A percentile compares a stretch with the other conserved stretches of the same genome.
These are phyloP conservation scores for Coriaria nepalensis DNA, from an alignment of 306 rosid genomes.

Conservation along the genomic window DNA sequence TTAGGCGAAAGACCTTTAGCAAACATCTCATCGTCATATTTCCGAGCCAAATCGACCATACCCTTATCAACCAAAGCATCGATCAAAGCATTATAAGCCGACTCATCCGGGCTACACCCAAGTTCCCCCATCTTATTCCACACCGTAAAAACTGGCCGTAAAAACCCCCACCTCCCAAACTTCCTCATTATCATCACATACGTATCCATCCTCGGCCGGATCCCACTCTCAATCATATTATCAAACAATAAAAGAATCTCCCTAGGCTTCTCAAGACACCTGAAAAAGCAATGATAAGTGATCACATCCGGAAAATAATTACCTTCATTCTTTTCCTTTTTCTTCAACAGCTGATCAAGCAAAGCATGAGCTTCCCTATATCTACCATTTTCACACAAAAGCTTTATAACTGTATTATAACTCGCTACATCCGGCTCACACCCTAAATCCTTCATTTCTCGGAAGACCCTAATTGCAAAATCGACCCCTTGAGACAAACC, in stretches of 20 bases:
- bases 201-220: constrained; percentile 61
- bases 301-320: constrained; percentile 46
- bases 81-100: constrained; percentile 73
- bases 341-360: constrained; percentile 36
- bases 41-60: constrained; percentile 53
- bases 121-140: constrained; percentile 70
- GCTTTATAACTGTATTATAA: constrained; percentile 64
- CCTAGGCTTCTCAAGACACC: constrained; percentile 43
- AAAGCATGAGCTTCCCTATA: constrained; percentile 42
- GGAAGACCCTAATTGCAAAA: constrained; percentile 36
- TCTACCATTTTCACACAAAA: constrained; percentile 54
- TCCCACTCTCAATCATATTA: constrained; percentile 56
- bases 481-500: constrained; percentile 75
- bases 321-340: too few species aligned
- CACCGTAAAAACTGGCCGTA: constrained; percentile 51
- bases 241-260: constrained; percentile 55
- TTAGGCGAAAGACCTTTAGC: constrained; percentile 70
- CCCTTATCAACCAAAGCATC: constrained; percentile 82
- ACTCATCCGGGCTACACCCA: constrained; percentile 70
- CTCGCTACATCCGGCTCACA: constrained; percentile 51
- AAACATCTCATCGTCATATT: constrained; percentile 77
- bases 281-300: constrained; percentile 54
- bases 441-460: constrained; percentile 70
- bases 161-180: constrained; percentile 91
- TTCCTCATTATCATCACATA: constrained; percentile 77